A percentile compares a stretch with the other conserved stretches of the same genome.
Evolutionary conservation across 192 early-diverging fungal species (phyloP).

Genomic region (Allomyces javanicus): DNA sequence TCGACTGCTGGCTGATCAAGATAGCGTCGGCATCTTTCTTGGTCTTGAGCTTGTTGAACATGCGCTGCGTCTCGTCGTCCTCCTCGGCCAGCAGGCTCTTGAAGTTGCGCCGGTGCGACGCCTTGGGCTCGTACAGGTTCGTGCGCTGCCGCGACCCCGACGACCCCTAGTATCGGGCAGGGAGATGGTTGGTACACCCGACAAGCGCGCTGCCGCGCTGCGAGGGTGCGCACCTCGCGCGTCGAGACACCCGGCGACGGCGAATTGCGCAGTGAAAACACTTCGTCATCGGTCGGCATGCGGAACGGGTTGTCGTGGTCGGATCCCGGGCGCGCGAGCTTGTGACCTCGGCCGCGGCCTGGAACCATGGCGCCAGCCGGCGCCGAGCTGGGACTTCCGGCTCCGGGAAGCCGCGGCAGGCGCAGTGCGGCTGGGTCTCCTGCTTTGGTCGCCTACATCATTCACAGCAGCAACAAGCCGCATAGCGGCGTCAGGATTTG

Average conservation of each 20-base stretch:
- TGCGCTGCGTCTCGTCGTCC: constrained; percentile 16
- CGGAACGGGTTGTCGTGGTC: constrained; percentile 22
- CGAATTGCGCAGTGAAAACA: constrained; percentile 17
- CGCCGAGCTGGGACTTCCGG: too few relatives aligned
- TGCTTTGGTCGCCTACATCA: too few relatives aligned
- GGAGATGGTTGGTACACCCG: background rate
- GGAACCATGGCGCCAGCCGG: too few relatives aligned
- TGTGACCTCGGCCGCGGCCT: too few relatives aligned
- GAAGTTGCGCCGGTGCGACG: constrained; percentile 25
- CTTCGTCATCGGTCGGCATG: constrained; percentile 32
- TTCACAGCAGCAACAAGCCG: too few relatives aligned
- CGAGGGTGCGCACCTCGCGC: background rate
- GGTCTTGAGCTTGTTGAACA: constrained; percentile 21
- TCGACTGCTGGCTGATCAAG: constrained; percentile 20
- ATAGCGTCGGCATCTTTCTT: constrained; percentile 30
- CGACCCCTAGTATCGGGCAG: background rate
- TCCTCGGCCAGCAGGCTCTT: constrained; percentile 34
- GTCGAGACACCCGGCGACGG: background rate
- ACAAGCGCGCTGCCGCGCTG: background rate
- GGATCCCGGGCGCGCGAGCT: too few relatives aligned
- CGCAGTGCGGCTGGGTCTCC: too few relatives aligned
- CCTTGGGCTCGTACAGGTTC: constrained; percentile 26
- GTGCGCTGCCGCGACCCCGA: constrained; percentile 7
- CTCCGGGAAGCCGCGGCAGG: too few relatives aligned
- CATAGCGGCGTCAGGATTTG: too few relatives aligned